Conservation (phyloP, 208 protist genomes). For the Leishmania amazonensis region DNA sequence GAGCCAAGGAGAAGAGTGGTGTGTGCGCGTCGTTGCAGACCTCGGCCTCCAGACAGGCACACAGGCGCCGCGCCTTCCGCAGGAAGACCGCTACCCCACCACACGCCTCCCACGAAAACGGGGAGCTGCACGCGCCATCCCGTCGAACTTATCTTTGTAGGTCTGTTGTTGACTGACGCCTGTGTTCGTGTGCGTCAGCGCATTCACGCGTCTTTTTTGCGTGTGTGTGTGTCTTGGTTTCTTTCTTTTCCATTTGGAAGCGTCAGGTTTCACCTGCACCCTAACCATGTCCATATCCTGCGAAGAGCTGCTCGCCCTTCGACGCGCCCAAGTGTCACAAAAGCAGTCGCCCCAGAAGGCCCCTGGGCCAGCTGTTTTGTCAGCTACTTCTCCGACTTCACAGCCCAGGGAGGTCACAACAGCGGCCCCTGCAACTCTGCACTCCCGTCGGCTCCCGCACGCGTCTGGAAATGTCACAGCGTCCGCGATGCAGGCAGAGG, state of each 20-base stretch:
- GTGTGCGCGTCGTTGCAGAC: not conserved
- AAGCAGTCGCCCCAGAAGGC: constrained; percentile 12
- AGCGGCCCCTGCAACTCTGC: not conserved
- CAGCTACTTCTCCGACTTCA: not conserved
- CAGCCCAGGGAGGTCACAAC: not conserved
- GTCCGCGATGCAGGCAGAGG: too few relatives aligned
- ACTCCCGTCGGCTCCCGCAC: not conserved
- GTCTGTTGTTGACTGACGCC: too few relatives aligned
- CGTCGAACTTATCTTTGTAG: not conserved
- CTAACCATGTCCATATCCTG: constrained; percentile 85
- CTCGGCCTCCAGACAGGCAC: not conserved
- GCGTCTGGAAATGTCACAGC: not conserved
- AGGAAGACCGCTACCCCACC: not conserved
- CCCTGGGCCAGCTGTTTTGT: not conserved
- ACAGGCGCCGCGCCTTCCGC: not conserved
- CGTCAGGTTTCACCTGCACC: not conserved
- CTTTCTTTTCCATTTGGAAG: not conserved
- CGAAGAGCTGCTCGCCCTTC: constrained; percentile 84
- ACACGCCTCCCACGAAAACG: too few relatives aligned
- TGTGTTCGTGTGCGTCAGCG: not conserved
- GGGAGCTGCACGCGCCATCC: not conserved
- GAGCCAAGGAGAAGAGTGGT: not conserved
- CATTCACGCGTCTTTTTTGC: not conserved
- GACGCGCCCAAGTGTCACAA: constrained; percentile 70
- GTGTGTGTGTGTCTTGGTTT: constrained; percentile 7